Evolutionary conservation across 768 basidiomycete species (phyloP), one percentile per base, ranked within the genome.

Genomic region (Trametes meyenii): DNA sequence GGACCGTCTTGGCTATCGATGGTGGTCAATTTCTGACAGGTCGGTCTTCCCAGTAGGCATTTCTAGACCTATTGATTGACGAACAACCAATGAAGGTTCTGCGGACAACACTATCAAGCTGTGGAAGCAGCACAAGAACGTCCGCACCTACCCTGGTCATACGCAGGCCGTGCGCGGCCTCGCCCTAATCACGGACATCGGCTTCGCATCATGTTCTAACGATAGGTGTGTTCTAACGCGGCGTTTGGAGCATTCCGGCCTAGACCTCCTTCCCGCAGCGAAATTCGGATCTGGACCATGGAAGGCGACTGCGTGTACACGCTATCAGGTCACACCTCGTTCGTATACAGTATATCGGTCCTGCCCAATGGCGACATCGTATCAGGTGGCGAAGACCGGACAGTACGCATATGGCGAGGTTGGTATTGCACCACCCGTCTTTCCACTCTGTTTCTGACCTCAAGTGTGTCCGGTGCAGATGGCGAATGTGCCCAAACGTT

Each of bases 121-220:
- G 21, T 98, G 95, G 92, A 77, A 85, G 54, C 81, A 87, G 65
- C 85, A 90, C 73, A 92, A 92, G 73, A 77, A 76, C 24, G 64
- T 94, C 11, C 84, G 85, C 45, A 92, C 88, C 11, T 98, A 86
- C 72, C 79, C 80, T 39, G 96, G 96, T 2, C 97, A 99, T 73
- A 86, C 82, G 63, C 95, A 96, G 69, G 94, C 94, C 45, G 96
- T 99, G 17, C 87, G 97, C 64, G 90, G 88, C 6, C 75, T 99
- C 36, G 85, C 89, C 2, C 73, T 91, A 53, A 79, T 96, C 24
- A 86, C 89, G 14, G 90, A 94, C 70, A 85, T 93, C 64, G 92
- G 94, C 6, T 99, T 99, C 72, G 97, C 92, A 50, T 97, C 94
- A 44, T 96, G 92, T 65, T 92, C 91, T 16, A 98, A 99, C 68